Conservation (phyloP, 2,329 filamentous ascomycete species). For the Apiospora kogelbergensis region DNA sequence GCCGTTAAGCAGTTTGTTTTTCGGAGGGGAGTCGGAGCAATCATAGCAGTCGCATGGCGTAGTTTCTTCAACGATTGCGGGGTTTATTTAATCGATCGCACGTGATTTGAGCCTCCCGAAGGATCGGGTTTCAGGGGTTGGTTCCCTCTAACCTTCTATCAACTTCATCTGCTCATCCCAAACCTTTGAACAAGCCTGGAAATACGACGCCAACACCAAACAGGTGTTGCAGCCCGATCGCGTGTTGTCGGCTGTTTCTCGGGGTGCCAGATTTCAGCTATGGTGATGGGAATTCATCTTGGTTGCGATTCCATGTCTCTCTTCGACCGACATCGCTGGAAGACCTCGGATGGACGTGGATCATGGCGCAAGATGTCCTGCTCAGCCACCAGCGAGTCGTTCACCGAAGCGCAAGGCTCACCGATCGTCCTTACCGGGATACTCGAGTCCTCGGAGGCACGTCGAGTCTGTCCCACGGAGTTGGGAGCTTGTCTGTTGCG, state of each 20-base stretch:
- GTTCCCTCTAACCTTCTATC: neutral
- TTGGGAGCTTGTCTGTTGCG: neutral
- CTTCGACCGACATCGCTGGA: neutral
- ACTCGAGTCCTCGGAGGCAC: neutral
- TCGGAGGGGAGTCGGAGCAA: too few relatives aligned
- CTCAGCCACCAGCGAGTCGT: neutral
- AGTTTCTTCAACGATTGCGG: neutral
- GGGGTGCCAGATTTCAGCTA: neutral
- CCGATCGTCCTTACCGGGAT: neutral
- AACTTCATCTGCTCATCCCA: neutral
- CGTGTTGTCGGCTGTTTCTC: neutral
- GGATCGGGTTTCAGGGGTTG: conserved; percentile 1
- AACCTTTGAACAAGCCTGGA: neutral
- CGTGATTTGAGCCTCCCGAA: neutral
- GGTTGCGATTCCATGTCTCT: neutral
- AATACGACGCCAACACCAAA: neutral
- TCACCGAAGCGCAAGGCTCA: neutral
- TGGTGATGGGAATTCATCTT: neutral
- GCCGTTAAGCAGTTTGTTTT: neutral
- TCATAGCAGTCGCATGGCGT: too few relatives aligned
- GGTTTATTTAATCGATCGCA: neutral
- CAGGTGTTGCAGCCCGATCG: neutral
- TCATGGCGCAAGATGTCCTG: neutral
- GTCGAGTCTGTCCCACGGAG: neutral
- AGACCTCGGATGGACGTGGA: neutral